Conservation (phyloP, 169 alveolate genomes). For the Cryptosporidium sp. region DNA sequence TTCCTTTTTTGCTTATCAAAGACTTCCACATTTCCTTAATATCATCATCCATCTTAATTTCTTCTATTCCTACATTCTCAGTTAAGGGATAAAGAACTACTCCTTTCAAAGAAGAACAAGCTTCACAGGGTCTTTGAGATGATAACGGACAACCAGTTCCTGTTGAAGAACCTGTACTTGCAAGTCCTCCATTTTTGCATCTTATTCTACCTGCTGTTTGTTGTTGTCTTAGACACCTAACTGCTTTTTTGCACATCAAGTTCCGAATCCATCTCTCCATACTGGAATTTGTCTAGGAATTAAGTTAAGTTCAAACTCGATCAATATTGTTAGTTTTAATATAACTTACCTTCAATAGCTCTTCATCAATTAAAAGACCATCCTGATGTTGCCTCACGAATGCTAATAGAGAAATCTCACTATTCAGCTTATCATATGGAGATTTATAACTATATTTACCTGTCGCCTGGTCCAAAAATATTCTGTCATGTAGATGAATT, state of each 20-base stretch:
- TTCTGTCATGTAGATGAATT: conserved; percentile 51
- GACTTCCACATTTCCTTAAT: conserved; percentile 59
- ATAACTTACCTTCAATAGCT: conserved; percentile 57
- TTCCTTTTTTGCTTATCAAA: conserved; percentile 3
- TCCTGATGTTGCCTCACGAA: conserved; percentile 50
- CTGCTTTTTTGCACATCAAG: conserved; percentile 52
- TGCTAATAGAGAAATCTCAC: conserved; percentile 55
- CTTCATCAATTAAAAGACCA: conserved; percentile 66
- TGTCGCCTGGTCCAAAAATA: conserved; percentile 16
- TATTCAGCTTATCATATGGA: conserved; percentile 61
- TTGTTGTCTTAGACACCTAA: conserved; percentile 73
- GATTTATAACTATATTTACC: conserved; percentile 54
- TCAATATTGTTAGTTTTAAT: background rate
- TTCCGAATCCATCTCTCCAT: conserved; percentile 70
- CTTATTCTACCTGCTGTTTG: conserved; percentile 73
- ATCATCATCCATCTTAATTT: conserved; percentile 48
- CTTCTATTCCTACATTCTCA: conserved; percentile 63
- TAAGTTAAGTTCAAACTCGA: background rate
- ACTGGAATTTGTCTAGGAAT: conserved; percentile 24
- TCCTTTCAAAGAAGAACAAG: conserved; percentile 51
- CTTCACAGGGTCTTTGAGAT: conserved; percentile 71
- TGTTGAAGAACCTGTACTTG: conserved; percentile 55
- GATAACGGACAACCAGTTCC: conserved; percentile 67
- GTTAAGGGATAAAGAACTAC: conserved; percentile 47
- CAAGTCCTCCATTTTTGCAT: conserved; percentile 67